Evolutionary conservation across 2,329 filamentous ascomycete genomes (phyloP), one percentile per base, ranked within the genome.

Genomic region (Akanthomyces lecanii): DNA sequence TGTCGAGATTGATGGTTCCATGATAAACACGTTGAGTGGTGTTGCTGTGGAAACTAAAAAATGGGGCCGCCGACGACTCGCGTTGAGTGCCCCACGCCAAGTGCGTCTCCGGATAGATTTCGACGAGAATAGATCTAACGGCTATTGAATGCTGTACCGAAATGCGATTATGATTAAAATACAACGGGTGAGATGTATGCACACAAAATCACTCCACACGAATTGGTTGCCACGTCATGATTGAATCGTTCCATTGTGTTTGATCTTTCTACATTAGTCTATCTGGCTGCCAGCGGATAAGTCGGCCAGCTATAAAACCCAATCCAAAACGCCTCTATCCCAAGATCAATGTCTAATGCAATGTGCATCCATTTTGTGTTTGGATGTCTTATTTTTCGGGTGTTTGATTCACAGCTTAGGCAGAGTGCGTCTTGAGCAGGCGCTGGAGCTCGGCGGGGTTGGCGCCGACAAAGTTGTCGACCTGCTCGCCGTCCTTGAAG

Each of bases 401-500:
- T 28, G 2, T 42, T 12, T 14, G 21, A 18, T 30, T 12, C 23
- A 8, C 14, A 2, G 7, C 44, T 62, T 59, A 63, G 5, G 57
- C 57, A 55, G 67, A 64, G n/a, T 58, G 59, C 65, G 70, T 71
- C 65, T 69, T 63, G 14, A 80, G 69, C n/a, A 78, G 69, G 33
- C 65, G 75, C 76, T 85, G 76, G 64, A 96, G 78, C n/a, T 82
- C 86, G 55, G 77, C 75, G n/a, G 88, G 88, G 79, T 92, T 92
- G 71, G 92, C 92, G 66, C 93, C 93, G 33, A 95, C 85, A 64
- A 97, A 78, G 78, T 91, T 88, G 50, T 78, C 81, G 42, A 87
- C 76, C 81, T 90, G 89, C 75, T 91, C 75, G 67, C 90, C 92
- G 69, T 88, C 77, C 83, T 92, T 90, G 85, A 92, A 97, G 72